These are phyloP conservation scores for Aspergillus tanneri DNA, from an alignment of 2,329 filamentous ascomycete genomes.

Conservation along the genomic window DNA sequence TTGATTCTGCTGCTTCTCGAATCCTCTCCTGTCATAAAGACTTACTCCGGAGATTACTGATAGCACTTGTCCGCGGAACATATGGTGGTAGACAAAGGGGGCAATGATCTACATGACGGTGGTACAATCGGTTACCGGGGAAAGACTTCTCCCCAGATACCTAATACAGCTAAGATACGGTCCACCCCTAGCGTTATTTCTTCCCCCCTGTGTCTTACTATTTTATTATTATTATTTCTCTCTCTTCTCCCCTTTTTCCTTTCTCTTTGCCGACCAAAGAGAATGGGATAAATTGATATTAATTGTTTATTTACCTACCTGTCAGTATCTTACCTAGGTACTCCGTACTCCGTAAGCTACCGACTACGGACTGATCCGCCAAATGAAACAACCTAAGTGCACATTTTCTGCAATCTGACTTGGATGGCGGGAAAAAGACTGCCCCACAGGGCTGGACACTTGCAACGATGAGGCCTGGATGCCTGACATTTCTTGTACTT, in stretches of 20 bases:
- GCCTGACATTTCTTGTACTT: too few relatives aligned
- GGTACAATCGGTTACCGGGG: background rate
- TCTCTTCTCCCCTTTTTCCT: background rate
- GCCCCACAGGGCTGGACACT: slow-evolving; percentile 4
- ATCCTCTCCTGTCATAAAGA: background rate
- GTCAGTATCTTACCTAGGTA: too few relatives aligned
- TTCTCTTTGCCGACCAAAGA: background rate
- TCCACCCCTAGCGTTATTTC: background rate
- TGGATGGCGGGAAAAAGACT: background rate
- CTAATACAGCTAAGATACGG: background rate
- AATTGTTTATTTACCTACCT: background rate
- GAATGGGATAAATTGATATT: background rate
- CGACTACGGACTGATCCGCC: slow-evolving; percentile 5
- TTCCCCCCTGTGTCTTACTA: background rate
- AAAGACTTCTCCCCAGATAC: slow-evolving; percentile 4
- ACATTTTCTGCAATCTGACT: background rate
- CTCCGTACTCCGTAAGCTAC: background rate
- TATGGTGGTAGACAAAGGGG: background rate
- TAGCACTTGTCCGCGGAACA: too few relatives aligned
- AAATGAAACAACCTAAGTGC: slow-evolving; percentile 13
- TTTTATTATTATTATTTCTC: background rate
- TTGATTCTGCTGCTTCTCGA: background rate
- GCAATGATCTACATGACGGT: background rate
- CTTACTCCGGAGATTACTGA: background rate
- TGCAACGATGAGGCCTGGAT: background rate